These are phyloP conservation scores for Lasiodiplodia theobromae DNA, from an alignment of 2,329 filamentous ascomycete genomes.

Conservation along the genomic window DNA sequence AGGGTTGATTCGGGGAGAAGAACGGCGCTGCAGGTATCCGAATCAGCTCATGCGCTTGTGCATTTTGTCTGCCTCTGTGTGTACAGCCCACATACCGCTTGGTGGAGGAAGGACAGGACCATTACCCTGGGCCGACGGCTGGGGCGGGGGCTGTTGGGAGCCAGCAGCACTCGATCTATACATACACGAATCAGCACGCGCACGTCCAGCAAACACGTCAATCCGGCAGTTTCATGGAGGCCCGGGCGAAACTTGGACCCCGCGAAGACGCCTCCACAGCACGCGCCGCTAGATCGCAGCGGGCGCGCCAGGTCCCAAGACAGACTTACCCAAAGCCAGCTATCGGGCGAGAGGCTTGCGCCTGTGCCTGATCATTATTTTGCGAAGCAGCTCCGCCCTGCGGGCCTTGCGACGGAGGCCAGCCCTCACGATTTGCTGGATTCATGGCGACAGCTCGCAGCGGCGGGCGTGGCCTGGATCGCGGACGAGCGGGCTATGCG, in stretches of 20 bases:
- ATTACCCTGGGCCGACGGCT: constrained; percentile 45
- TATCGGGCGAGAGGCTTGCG: constrained; percentile 43
- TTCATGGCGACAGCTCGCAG: constrained; percentile 40
- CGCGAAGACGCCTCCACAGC: neutral
- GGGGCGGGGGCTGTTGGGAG: constrained; percentile 42
- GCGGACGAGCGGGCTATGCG: neutral
- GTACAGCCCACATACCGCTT: constrained; percentile 40
- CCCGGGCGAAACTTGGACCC: neutral
- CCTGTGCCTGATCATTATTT: constrained; percentile 45
- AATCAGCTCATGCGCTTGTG: neutral
- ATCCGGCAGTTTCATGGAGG: neutral
- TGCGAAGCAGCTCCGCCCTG: constrained; percentile 57
- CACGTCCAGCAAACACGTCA: neutral
- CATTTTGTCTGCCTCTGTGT: neutral
- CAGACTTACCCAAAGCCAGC: constrained; percentile 44
- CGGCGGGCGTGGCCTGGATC: constrained; percentile 7
- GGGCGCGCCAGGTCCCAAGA: neutral
- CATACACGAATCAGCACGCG: constrained; percentile 10
- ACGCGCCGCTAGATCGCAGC: constrained; percentile 6
- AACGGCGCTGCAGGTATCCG: constrained; percentile 40
- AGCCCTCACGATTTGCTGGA: constrained; percentile 50
- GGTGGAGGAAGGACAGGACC: constrained; percentile 50
- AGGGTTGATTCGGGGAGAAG: constrained; percentile 49
- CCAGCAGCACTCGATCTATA: constrained; percentile 41
- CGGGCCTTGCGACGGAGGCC: constrained; percentile 54